Percentiles rank a stretch among this genome's conserved stretches.
These are phyloP conservation scores for Chloris gayana DNA, from an alignment of 176 grass and related monocot genomes.

Conservation along the genomic window DNA sequence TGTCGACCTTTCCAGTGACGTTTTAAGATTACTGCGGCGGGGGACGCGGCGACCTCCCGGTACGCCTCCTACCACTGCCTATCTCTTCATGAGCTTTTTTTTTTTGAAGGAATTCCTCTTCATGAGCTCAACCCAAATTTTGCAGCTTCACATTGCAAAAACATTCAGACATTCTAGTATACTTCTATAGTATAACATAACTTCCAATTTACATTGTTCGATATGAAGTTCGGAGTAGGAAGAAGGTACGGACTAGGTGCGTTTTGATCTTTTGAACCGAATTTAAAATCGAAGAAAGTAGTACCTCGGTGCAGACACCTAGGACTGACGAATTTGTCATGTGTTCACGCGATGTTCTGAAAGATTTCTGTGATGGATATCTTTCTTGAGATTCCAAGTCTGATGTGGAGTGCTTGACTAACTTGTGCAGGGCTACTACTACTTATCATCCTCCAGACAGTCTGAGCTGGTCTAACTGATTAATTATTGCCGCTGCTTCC, in stretches of 20 bases:
- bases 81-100: too few species aligned
- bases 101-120: too few species aligned
- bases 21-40: too few species aligned
- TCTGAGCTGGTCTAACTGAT: constrained; percentile 36
- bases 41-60: too few species aligned
- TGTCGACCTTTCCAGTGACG: too few species aligned
- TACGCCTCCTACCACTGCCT: too few species aligned
- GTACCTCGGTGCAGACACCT: neutral
- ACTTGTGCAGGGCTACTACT: neutral
- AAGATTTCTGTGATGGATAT: constrained; percentile 9
- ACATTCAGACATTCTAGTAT: too few species aligned
- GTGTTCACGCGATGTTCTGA: neutral
- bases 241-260: neutral
- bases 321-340: neutral
- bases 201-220: too few species aligned
- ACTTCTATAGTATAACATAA: too few species aligned
- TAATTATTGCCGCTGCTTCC: constrained; percentile 21
- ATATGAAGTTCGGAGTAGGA: too few species aligned
- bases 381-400: constrained; percentile 46
- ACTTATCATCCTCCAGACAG: constrained; percentile 18
- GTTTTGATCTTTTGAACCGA: neutral
- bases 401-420: constrained; percentile 41
- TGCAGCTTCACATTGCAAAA: too few species aligned
- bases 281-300: neutral
- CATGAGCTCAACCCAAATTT: too few species aligned